A percentile compares a stretch with the other conserved stretches of the same genome.
These are phyloP conservation scores for Diaporthe sp. DNA, from an alignment of 2,329 filamentous ascomycete genomes.

Conservation along the genomic window DNA sequence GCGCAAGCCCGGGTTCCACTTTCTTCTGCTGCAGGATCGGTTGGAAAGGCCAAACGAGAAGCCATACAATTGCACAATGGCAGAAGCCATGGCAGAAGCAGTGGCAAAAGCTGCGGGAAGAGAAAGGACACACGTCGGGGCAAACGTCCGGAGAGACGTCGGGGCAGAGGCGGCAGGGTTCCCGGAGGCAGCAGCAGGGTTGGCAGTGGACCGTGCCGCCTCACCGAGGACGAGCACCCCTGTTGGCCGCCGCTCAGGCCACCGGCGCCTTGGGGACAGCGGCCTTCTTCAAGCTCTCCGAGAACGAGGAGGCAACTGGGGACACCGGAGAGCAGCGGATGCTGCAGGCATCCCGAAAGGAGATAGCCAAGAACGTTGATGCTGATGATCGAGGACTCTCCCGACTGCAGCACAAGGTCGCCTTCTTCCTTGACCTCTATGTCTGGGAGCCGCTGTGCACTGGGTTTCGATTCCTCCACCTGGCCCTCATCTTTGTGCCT, in stretches of 20 bases:
- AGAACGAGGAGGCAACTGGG: slow-evolving; percentile 63
- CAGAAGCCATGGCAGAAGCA: slow-evolving; percentile 31
- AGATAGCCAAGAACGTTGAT: slow-evolving; percentile 77
- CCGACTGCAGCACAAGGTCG: slow-evolving; percentile 66
- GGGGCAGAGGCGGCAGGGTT: neutral
- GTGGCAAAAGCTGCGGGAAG: slow-evolving; percentile 15
- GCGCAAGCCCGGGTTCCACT: neutral
- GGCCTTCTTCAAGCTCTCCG: slow-evolving; percentile 67
- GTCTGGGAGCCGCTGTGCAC: slow-evolving; percentile 90
- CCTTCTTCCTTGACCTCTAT: slow-evolving; percentile 76
- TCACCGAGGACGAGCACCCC: slow-evolving; percentile 35
- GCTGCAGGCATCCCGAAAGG: slow-evolving; percentile 82
- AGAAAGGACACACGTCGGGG: neutral
- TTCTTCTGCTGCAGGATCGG: slow-evolving; percentile 7
- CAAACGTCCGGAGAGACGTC: neutral
- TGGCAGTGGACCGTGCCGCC: slow-evolving; percentile 38
- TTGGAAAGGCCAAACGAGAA: slow-evolving; percentile 6
- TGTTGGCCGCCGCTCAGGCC: slow-evolving; percentile 50
- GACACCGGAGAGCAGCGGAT: slow-evolving; percentile 86
- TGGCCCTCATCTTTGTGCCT: slow-evolving; percentile 90
- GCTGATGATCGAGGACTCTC: slow-evolving; percentile 69
- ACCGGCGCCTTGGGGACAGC: slow-evolving; percentile 62
- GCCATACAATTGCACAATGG: slow-evolving; percentile 9
- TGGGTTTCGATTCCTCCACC: slow-evolving; percentile 85
- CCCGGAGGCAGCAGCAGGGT: slow-evolving; percentile 38